Evolutionary conservation across 2,329 filamentous ascomycete genomes (phyloP).

Genomic region (Sporothrix brasiliensis): DNA sequence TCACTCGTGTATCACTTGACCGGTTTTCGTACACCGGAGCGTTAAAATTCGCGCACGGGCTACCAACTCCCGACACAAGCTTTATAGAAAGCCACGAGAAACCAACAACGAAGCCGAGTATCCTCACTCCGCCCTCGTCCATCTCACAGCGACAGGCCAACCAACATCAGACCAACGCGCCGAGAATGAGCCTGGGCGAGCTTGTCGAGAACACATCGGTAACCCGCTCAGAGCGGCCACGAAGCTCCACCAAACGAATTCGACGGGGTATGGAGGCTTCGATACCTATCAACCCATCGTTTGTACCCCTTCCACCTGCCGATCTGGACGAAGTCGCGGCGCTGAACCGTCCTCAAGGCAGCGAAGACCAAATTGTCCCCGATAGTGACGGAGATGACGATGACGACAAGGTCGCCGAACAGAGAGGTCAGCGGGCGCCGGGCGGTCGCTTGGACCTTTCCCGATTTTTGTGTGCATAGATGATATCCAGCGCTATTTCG

Average conservation of each 20-base stretch:
- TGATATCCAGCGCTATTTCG: not conserved
- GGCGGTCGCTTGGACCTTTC: conserved; percentile 51
- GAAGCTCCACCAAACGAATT: conserved; percentile 33
- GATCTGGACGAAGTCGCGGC: conserved; percentile 58
- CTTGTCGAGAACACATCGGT: conserved; percentile 28
- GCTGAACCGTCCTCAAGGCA: conserved; percentile 53
- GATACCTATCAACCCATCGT: conserved; percentile 54
- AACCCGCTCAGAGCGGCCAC: not conserved
- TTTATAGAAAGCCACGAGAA: conserved; percentile 18
- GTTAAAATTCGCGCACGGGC: conserved; percentile 47
- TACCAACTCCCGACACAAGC: conserved; percentile 46
- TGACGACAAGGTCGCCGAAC: not conserved
- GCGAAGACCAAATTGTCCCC: conserved; percentile 60
- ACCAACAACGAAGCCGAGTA: not conserved
- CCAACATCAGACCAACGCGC: not conserved
- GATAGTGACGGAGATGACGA: conserved; percentile 56
- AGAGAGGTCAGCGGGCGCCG: too few species aligned
- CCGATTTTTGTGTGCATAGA: conserved; percentile 50
- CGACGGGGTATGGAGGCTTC: conserved; percentile 31
- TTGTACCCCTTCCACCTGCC: conserved; percentile 59
- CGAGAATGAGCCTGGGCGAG: conserved; percentile 31
- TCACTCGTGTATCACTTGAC: conserved; percentile 30
- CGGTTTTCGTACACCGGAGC: conserved; percentile 37
- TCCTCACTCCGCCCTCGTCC: conserved; percentile 28
- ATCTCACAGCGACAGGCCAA: not conserved